A percentile compares a stretch with the other conserved stretches of the same genome.
Conservation (phyloP, 768 basidiomycete species). For the Lentinula edodes region DNA sequence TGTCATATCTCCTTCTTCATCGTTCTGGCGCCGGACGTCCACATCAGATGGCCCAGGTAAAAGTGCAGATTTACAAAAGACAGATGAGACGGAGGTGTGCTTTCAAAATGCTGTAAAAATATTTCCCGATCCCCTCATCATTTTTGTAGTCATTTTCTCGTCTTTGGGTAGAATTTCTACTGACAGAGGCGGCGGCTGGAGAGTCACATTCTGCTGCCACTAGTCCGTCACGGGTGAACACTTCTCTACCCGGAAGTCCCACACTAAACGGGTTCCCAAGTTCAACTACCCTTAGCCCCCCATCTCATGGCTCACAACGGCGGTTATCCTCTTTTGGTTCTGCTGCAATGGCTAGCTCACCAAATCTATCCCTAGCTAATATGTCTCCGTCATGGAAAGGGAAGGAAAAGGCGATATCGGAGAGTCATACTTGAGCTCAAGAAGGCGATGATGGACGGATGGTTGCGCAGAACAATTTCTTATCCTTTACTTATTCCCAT, state of each 20-base stretch:
- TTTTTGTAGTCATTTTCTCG: slow-evolving; percentile 86
- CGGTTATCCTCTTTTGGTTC: slow-evolving; percentile 34
- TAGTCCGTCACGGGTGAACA: slow-evolving; percentile 24
- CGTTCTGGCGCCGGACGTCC: slow-evolving; percentile 38
- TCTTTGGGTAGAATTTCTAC: slow-evolving; percentile 95
- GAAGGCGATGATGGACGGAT: neutral
- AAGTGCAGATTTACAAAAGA: slow-evolving; percentile 62
- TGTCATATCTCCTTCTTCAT: slow-evolving; percentile 16
- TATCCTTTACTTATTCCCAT: neutral
- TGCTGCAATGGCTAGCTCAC: slow-evolving; percentile 32
- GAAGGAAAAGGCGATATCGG: slow-evolving; percentile 32
- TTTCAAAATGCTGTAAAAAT: neutral
- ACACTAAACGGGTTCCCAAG: slow-evolving; percentile 17
- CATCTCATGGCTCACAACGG: slow-evolving; percentile 21
- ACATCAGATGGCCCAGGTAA: slow-evolving; percentile 31
- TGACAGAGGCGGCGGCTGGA: slow-evolving; percentile 76
- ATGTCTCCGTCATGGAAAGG: slow-evolving; percentile 40
- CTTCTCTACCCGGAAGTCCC: slow-evolving; percentile 34
- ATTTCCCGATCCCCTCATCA: neutral
- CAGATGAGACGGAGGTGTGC: slow-evolving; percentile 78
- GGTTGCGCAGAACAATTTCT: neutral
- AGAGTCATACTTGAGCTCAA: neutral
- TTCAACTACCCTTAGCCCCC: slow-evolving; percentile 18
- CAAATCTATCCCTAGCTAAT: slow-evolving; percentile 25
- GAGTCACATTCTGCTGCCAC: slow-evolving; percentile 20